Conservation (phyloP, 2,329 filamentous ascomycete species). For the Penicillium psychrosexuale region DNA sequence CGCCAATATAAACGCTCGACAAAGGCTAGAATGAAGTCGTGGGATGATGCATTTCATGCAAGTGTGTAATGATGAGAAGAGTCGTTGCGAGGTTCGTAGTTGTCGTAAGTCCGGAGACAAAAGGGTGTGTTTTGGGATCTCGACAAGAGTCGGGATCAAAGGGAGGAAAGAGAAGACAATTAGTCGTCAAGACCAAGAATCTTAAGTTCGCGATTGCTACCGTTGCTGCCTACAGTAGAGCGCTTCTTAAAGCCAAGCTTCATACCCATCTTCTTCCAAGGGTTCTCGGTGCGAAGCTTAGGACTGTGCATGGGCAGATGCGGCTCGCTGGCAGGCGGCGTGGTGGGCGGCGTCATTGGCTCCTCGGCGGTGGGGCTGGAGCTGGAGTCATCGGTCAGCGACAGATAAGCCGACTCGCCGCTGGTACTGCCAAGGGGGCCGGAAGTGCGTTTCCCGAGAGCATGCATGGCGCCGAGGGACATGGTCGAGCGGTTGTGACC, state of each 20-base stretch:
- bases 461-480: constrained; percentile 31
- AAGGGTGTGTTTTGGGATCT: constrained; percentile 1
- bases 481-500: constrained; percentile 30
- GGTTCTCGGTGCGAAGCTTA: constrained; percentile 46
- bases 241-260: constrained; percentile 47
- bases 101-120: not conserved
- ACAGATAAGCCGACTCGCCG: constrained; percentile 37
- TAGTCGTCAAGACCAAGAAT: constrained; percentile 23
- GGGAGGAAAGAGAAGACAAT: not conserved
- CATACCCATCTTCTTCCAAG: constrained; percentile 54
- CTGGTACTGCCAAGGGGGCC: constrained; percentile 38
- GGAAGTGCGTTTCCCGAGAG: constrained; percentile 38
- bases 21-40: constrained; percentile 18
- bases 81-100: constrained; percentile 5
- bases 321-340: constrained; percentile 48
- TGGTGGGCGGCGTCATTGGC: constrained; percentile 52
- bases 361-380: constrained; percentile 43
- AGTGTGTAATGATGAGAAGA: constrained; percentile 11
- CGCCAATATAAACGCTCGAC: constrained; percentile 27
- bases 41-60: constrained; percentile 17
- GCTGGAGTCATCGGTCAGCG: constrained; percentile 48
- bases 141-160: not conserved
- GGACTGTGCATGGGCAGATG: constrained; percentile 35
- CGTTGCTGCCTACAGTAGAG: constrained; percentile 22
- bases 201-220: constrained; percentile 20